Base-by-base conservation (phyloP, 805 yeast species). In the Diddensiella santjacobensis region DNA sequence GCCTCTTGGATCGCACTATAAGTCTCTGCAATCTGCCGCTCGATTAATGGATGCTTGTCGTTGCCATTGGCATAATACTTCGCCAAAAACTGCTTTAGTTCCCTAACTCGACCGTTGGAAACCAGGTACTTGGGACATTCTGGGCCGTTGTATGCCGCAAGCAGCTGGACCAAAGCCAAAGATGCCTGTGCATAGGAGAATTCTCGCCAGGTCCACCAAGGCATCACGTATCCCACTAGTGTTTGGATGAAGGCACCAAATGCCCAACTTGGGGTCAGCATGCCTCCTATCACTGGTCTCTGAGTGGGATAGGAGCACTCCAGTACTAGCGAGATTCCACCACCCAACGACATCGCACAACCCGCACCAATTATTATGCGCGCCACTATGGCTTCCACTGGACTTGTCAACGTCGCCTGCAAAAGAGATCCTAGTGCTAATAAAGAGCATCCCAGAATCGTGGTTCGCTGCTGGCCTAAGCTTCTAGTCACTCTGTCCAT, bases 351-450 rank as follows among this genome's bases (percentile, higher is more conserved):
- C 62, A 83, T 65, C 52, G 90, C 90, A 52, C 79, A 82, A 58
- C 90, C 91, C 44, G 83, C 56, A 56, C 91, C 87, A 17, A 84
- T 77, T 20, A 80, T 61, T 40, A 81, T 78, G 70, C 93, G 77
- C 22, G 86, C 89, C 53, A 82, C 66, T 45, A 84, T 78, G 51
- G 85, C 79, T 61, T 30, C 83, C 87, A 38, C 84, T 87, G 53
- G 80, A 65, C 40, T 60, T 57, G 59, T 61, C 54, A 56, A 52
- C 50, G n/a, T 40, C 42, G 62, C 75, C 63, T 58, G 71, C 73
- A 18, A 87, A 17, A 77, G 53, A 6, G 84, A 75, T 59, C 88
- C 88, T 36, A 81, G 47, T 35, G 76, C 71, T 54, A 83, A 75
- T 47, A 81, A 68, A 19, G 67, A 20, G 37, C 80, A 70, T 29